These are phyloP conservation scores for Schizosaccharomyces cryophilus DNA, from an alignment of 805 yeast genomes.

Conservation along the genomic window DNA sequence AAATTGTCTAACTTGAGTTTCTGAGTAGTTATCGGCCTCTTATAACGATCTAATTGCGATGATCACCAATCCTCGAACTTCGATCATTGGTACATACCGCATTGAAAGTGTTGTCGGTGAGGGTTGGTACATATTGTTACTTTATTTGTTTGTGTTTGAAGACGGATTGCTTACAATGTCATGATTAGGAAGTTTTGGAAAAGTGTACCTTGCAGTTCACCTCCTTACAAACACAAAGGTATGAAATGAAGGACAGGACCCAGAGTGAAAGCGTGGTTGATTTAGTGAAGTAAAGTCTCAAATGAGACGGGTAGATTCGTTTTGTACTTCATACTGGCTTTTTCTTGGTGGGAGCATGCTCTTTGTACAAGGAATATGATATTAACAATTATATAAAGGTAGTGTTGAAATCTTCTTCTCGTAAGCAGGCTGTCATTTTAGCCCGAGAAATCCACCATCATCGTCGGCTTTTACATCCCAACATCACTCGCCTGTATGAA, in stretches of 20 bases:
- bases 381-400: slow-evolving; percentile 16
- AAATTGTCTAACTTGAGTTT: too few species aligned
- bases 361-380: background rate
- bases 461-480: slow-evolving; percentile 57
- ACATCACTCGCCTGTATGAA: slow-evolving; percentile 67
- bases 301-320: background rate
- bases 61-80: slow-evolving; percentile 16
- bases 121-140: slow-evolving; percentile 21
- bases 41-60: slow-evolving; percentile 2
- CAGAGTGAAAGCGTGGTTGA: background rate
- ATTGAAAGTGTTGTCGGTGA: slow-evolving; percentile 59
- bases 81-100: slow-evolving; percentile 59
- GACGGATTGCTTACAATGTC: background rate
- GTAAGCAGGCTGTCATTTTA: slow-evolving; percentile 54
- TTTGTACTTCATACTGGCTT: background rate
- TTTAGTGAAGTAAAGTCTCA: background rate
- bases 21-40: background rate
- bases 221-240: slow-evolving; percentile 42
- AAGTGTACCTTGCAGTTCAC: slow-evolving; percentile 67
- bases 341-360: too few species aligned
- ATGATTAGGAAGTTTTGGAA: slow-evolving; percentile 39
- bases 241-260: background rate
- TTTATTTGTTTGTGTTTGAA: background rate
- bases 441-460: slow-evolving; percentile 81
- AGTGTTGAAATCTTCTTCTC: slow-evolving; percentile 56